Evolutionary conservation across 768 basidiomycete genomes (phyloP).

Genomic region (Trametes cinnabarina): DNA sequence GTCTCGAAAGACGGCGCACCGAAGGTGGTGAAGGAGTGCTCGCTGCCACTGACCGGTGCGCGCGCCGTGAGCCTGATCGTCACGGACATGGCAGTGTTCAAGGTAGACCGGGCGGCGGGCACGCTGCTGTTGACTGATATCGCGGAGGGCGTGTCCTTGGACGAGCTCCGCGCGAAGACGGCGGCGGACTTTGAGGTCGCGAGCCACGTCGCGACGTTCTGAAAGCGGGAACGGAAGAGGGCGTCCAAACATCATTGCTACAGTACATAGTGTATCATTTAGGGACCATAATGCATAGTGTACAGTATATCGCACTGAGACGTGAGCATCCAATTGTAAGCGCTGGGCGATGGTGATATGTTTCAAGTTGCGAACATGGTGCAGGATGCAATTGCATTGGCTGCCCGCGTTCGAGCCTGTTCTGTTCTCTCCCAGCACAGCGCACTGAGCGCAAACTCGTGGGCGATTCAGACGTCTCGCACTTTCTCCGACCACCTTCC

Average conservation of each 20-base stretch:
- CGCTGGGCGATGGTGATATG: conserved; percentile 12
- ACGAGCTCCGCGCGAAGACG: conserved; percentile 82
- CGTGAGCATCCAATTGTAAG: neutral
- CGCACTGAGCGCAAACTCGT: too few relatives aligned
- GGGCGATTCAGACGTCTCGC: too few relatives aligned
- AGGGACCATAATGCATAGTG: conserved; percentile 15
- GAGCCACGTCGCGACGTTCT: conserved; percentile 48
- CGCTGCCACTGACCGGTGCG: conserved; percentile 84
- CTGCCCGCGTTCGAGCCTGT: neutral
- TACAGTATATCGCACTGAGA: conserved; percentile 6
- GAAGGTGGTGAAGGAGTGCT: conserved; percentile 80
- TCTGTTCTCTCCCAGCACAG: neutral
- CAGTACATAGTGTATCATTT: conserved; percentile 11
- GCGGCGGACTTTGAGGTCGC: conserved; percentile 71
- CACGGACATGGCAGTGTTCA: conserved; percentile 87
- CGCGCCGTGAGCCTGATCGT: conserved; percentile 85
- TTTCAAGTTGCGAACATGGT: conserved; percentile 6
- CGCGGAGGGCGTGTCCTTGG: conserved; percentile 76
- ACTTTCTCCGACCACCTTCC: neutral
- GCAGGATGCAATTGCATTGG: neutral
- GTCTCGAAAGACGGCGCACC: conserved; percentile 82
- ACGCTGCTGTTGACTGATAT: conserved; percentile 74
- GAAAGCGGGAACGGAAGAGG: conserved; percentile 15
- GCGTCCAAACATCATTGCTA: conserved; percentile 8
- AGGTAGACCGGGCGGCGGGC: conserved; percentile 74